Evolutionary conservation across 1,139 yeast genomes (phyloP), one percentile per base, ranked within the genome.

Genomic region (Yamadazyma aaseri): DNA sequence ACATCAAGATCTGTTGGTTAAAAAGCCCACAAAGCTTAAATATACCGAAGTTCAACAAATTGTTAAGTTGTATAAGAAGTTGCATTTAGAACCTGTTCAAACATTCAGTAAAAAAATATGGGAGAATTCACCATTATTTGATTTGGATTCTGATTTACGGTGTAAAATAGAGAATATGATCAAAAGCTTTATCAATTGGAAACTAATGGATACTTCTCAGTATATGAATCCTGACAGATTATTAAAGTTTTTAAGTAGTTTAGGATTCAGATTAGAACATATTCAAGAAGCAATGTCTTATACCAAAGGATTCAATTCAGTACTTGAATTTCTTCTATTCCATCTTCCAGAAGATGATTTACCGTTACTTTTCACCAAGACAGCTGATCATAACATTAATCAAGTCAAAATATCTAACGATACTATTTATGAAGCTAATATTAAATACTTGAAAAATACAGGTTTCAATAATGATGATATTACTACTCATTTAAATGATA

Each of bases 281-380:
- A 76, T 84, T 1, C 60, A 63, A 4, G 97, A 92, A 49, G 79
- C 97, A 0, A 61, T 86, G 35, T 60, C 66, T 23, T 84, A 84
- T 49, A 74, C 87, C 3, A 46, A 58, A 2, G 52, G 71, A 0
- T 80, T 81, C 27, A 60, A 63, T 0, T 76, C 72, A 35, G 74
- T 85, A 2, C 60, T 86, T 23, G 94, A 92, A 34, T 92, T 96
- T 86, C 70, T 90, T 15, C 60, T 90, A 10, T 81, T 90, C 47
- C 94, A 90, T 50, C 73, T 90, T 3, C 97, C 97, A 0, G 97
- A 90, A 49, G 97, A 89, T 52, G 98, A 92, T 51, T 62, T 92
- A 28, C 98, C 98, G 0, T 51, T 57, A 13, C 55, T 73, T 32
- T 73, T 73, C 53, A 54, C 71, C 20, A 70, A 73, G 42, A 53